phyloP scores from a whole-genome alignment of 176 grass and related monocot species.

The Eleusine coracana region DNA sequence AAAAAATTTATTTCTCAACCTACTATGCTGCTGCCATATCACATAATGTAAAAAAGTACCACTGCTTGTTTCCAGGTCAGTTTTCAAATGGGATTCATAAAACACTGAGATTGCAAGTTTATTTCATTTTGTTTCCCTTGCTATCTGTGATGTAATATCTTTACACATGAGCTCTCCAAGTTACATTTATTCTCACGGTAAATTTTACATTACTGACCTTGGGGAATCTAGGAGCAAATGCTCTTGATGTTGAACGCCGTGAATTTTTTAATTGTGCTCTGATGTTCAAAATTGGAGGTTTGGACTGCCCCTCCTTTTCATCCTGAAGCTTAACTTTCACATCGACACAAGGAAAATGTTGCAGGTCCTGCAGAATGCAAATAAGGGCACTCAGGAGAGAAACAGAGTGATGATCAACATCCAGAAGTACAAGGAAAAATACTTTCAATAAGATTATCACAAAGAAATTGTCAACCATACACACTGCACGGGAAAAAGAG shows the following conservation, averaged over 20 bases:
- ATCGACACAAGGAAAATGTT: constrained; percentile 72
- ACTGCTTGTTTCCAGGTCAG: neutral
- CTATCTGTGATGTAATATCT: neutral
- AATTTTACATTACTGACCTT: constrained; percentile 64
- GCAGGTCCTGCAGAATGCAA: constrained; percentile 69
- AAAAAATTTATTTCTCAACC: constrained; percentile 4
- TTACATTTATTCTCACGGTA: constrained; percentile 26
- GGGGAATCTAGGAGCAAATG: constrained; percentile 86
- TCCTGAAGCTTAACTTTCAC: constrained; percentile 75
- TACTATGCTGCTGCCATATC: neutral
- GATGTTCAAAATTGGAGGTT: constrained; percentile 64
- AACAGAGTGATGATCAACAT: constrained; percentile 35
- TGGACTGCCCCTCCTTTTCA: constrained; percentile 48
- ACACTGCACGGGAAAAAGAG: neutral
- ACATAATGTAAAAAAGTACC: constrained; percentile 1
- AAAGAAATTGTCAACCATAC: constrained; percentile 25
- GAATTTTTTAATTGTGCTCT: constrained; percentile 70
- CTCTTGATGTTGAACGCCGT: constrained; percentile 62
- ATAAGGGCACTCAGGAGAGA: constrained; percentile 24
- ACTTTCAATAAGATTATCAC: constrained; percentile 3
- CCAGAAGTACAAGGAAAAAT: neutral
- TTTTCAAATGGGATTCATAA: too few relatives aligned
- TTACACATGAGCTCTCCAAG: constrained; percentile 6
- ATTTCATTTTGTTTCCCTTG: constrained; percentile 15
- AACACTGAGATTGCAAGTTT: neutral